phyloP scores from a whole-genome alignment of 805 yeast genomes.

The Candida ascalaphidarum region DNA sequence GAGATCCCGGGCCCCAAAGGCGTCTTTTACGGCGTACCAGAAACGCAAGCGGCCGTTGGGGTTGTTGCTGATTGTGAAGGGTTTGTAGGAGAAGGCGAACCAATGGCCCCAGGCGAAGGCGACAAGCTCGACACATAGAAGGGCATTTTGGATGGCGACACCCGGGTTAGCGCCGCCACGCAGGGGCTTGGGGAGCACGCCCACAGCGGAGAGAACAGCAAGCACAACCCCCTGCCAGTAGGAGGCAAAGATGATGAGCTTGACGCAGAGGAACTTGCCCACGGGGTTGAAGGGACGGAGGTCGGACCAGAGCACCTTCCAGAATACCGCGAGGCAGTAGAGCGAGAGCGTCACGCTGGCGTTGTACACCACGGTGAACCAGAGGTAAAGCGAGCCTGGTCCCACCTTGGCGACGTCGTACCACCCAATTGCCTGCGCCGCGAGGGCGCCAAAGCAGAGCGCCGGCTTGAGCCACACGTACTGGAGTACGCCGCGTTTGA shows the following conservation, averaged over 20 bases:
- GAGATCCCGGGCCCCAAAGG: constrained; percentile 70
- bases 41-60: constrained; percentile 65
- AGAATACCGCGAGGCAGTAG: constrained; percentile 80
- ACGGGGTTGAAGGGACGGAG: constrained; percentile 76
- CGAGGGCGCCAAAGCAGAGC: constrained; percentile 48
- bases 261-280: constrained; percentile 89
- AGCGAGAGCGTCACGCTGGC: constrained; percentile 72
- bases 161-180: constrained; percentile 32
- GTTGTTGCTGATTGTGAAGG: constrained; percentile 51
- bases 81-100: constrained; percentile 71
- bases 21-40: constrained; percentile 62
- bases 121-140: constrained; percentile 76
- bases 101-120: constrained; percentile 87
- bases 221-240: constrained; percentile 87
- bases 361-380: constrained; percentile 69
- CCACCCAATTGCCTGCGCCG: constrained; percentile 38
- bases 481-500: constrained; percentile 83
- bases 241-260: constrained; percentile 91
- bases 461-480: constrained; percentile 93
- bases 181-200: constrained; percentile 30
- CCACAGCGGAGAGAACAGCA: constrained; percentile 42
- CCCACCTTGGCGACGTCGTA: constrained; percentile 46
- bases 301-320: constrained; percentile 83
- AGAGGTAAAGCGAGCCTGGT: constrained; percentile 42
- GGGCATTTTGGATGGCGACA: constrained; percentile 62